Base-by-base conservation (phyloP, 2,329 filamentous ascomycete genomes). In the Verticillium isaacii region DNA sequence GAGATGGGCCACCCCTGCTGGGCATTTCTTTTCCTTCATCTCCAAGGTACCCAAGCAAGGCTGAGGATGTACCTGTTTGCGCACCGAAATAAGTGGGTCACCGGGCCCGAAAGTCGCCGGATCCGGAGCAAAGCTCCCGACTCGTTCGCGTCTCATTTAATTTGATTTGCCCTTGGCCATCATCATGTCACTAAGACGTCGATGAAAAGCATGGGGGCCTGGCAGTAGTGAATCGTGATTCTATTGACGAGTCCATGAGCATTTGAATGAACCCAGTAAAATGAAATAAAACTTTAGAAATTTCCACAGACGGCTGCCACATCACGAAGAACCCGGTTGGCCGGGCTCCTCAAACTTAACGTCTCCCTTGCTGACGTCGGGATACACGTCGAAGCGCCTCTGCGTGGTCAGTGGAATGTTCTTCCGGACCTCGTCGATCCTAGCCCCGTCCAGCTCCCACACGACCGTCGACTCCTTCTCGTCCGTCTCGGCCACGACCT, bases 311-410 rank as follows among this genome's bases (percentile, higher is more conserved):
- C 52, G 23, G 52, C 9, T 15, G 17, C 15, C 12, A 1, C 32
- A 2, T 57, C 54, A 29, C 14, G 14, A 2, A 32, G 32, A 34
- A 23, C 58, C 41, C 17, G 58, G 58, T 8, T 34, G 37, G 29
- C 58, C 58, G 2, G 41, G 41, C 58, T 59, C 58, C 15, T 52
- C 45, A 17, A 11, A 59, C 25, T 73, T 70, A 29, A 81, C 72
- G 62, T 81, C 78, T 1, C 85, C 88, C 69, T 85, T 76, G 70
- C 88, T 93, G 36, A 99, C 87, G 80, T 99, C 93, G 0, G 92
- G 90, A 75, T 99, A 99, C 23, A 99, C 90, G 75, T 99, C 95
- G 73, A 97, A 99, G 67, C 95, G 82, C 70, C 95, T 84, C 82
- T 99, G 95, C 19, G 83, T 84, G 69, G 88, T 87, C 60, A 98